Base-by-base conservation (phyloP, 2,329 filamentous ascomycete genomes). In the Verticillium klebahnii region DNA sequence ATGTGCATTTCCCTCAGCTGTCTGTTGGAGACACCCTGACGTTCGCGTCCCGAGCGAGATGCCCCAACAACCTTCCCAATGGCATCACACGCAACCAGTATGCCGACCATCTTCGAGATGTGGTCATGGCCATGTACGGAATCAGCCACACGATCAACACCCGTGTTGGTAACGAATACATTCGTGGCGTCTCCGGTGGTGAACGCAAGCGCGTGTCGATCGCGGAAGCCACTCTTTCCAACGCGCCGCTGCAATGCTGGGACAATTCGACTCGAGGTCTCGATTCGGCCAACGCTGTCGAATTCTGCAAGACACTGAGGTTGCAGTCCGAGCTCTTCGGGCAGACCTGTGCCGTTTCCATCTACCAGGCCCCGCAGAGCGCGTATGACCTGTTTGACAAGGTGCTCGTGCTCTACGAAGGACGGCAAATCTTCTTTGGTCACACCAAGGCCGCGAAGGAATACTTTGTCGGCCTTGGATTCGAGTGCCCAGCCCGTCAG, bases 391-490 rank as follows among this genome's bases (percentile, higher is more conserved):
- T 80, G 39, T 87, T 87, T 61, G 85, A 87, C 72, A 87, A 87
- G 77, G 82, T 78, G 9, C 73, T 75, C 5, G 83, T 87, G 25
- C 71, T 87, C 14, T 87, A 87, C 66, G 84, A 87, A 67, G 85
- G 85, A 59, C 80, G 82, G 39, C 84, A 87, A 69, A 87, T 87
- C 73, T 87, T 80, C 76, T 87, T 86, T 66, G 89, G 89, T 5
- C 82, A 78, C 4, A 80, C 86, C 7, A 78, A 82, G 31, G 77
- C 81, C 5, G 89, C 89, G 0, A 85, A 79, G 66, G 77, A 84
- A 62, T 91, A 90, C 73, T 91, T 91, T 65, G 72, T 87, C 66
- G 78, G 85, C 67, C 79, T 91, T 1, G 89, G 89, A 5, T 91
- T 89, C 69, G 81, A 87, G 39, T 88, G 87, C 69, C 87, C 88